A percentile compares a stretch with the other conserved stretches of the same genome.
Conservation (phyloP, 2,329 filamentous ascomycete species). For the Fusarium burgessii region DNA sequence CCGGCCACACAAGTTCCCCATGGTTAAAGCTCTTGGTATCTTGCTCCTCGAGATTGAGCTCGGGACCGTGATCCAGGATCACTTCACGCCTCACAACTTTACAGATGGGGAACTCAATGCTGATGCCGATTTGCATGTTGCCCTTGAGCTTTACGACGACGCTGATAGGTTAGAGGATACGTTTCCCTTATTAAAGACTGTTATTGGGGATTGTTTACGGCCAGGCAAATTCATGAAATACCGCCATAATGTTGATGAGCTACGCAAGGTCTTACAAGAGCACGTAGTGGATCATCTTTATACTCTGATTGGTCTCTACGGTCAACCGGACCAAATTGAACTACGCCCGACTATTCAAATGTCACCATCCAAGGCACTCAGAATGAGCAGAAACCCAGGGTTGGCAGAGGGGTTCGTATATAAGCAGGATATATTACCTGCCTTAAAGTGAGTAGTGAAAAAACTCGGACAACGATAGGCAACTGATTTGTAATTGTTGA, state of each 20-base stretch:
- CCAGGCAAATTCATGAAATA: conserved; percentile 16
- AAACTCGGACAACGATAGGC: too few relatives aligned
- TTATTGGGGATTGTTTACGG: conserved; percentile 9
- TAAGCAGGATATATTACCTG: too few relatives aligned
- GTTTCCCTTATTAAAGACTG: background rate
- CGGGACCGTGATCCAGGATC: background rate
- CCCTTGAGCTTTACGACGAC: background rate
- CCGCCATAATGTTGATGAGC: conserved; percentile 16
- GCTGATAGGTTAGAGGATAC: background rate
- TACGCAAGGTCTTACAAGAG: conserved; percentile 9
- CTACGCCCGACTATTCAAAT: conserved; percentile 9
- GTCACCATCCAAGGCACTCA: background rate
- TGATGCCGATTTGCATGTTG: background rate
- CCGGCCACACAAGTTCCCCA: background rate
- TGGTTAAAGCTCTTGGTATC: background rate
- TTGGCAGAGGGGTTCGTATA: too few relatives aligned
- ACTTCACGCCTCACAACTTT: background rate
- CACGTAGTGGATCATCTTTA: conserved; percentile 12
- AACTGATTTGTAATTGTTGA: too few relatives aligned
- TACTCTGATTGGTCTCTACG: conserved; percentile 6
- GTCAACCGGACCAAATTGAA: conserved; percentile 13
- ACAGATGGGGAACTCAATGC: background rate
- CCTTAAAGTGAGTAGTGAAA: too few relatives aligned
- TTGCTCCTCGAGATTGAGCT: background rate
- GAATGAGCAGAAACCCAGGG: too few relatives aligned